Conservation (phyloP, 352 stramenopile species). For the Phytopythium ostracodes region DNA sequence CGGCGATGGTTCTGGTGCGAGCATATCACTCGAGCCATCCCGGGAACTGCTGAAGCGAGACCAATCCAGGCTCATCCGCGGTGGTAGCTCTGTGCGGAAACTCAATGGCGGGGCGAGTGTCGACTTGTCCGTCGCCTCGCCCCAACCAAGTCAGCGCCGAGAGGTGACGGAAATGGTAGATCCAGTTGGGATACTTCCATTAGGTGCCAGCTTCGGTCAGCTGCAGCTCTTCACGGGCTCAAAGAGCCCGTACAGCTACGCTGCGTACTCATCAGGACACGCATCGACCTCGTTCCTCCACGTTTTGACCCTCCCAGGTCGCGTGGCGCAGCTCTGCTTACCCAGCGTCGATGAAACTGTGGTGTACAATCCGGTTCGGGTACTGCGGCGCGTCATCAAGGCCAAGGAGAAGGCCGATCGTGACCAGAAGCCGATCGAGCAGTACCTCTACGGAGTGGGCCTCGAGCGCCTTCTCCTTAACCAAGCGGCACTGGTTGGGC, state of each 20-base stretch:
- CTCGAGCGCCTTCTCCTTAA: constrained; percentile 20
- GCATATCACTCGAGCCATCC: constrained; percentile 10
- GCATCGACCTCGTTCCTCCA: constrained; percentile 7
- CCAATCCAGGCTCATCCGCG: constrained; percentile 28
- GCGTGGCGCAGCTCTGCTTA: constrained; percentile 25
- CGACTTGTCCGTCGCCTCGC: neutral
- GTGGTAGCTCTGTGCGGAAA: neutral
- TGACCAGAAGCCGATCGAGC: neutral
- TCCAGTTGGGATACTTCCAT: constrained; percentile 31
- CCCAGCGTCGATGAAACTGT: constrained; percentile 25
- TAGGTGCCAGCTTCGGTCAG: constrained; percentile 34
- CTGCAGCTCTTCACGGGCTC: constrained; percentile 32
- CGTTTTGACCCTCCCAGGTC: constrained; percentile 26
- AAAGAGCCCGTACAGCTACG: constrained; percentile 36
- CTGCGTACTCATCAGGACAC: constrained; percentile 17
- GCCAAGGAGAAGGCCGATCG: constrained; percentile 3
- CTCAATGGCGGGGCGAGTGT: neutral
- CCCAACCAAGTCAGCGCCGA: neutral
- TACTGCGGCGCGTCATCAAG: constrained; percentile 27
- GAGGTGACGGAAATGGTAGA: constrained; percentile 12
- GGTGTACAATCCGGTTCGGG: constrained; percentile 37
- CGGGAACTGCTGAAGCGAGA: constrained; percentile 18
- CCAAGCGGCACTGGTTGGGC: constrained; percentile 15
- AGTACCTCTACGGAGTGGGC: constrained; percentile 3
- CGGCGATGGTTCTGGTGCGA: neutral